These are phyloP conservation scores for Pontederia crassipes DNA, from an alignment of 176 grass and related monocot species.

Conservation along the genomic window DNA sequence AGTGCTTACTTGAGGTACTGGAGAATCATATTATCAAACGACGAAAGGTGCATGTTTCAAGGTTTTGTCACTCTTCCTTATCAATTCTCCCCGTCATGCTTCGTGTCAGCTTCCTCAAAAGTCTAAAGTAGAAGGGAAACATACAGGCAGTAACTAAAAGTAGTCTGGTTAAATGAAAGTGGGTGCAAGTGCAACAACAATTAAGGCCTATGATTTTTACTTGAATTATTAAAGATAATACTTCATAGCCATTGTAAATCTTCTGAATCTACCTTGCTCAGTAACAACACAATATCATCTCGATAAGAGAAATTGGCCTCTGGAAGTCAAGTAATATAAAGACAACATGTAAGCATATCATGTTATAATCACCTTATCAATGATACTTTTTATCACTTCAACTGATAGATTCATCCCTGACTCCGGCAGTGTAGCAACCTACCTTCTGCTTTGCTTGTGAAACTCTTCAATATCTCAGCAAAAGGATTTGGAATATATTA, in stretches of 20 bases:
- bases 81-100: constrained; percentile 10
- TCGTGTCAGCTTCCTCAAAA: constrained; percentile 11
- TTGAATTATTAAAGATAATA: too few relatives aligned
- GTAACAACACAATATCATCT: not conserved
- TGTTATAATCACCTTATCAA: constrained; percentile 2
- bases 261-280: not conserved
- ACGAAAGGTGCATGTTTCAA: constrained; percentile 5
- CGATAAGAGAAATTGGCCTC: not conserved
- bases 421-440: constrained; percentile 6
- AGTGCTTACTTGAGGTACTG: constrained; percentile 7
- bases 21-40: constrained; percentile 1
- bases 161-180: not conserved
- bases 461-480: too few relatives aligned
- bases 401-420: constrained; percentile 14
- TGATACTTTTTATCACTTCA: constrained; percentile 12
- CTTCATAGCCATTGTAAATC: too few relatives aligned
- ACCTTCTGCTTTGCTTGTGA: constrained; percentile 5
- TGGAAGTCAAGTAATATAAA: not conserved
- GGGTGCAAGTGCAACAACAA: not conserved
- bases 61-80: constrained; percentile 3
- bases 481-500: too few relatives aligned
- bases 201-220: not conserved
- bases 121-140: not conserved
- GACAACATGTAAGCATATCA: not conserved
- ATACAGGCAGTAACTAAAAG: not conserved